A percentile compares a stretch with the other conserved stretches of the same genome.
phyloP scores from a whole-genome alignment of 805 yeast species.

The Cyberlindnera mycetangii region DNA sequence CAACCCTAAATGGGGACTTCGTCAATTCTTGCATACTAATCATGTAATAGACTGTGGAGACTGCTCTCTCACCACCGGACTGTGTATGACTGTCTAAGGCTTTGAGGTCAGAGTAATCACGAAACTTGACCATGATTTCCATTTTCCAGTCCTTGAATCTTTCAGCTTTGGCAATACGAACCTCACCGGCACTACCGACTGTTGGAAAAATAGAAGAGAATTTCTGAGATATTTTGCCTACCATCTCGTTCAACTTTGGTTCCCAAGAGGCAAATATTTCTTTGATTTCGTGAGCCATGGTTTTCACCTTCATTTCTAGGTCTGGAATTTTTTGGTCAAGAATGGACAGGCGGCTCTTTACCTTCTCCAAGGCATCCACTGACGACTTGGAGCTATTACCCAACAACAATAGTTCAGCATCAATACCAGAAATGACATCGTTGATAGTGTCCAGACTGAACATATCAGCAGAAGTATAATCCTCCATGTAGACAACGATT shows the following conservation, averaged over 20 bases:
- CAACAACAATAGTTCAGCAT: slow-evolving; percentile 41
- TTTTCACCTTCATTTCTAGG: slow-evolving; percentile 23
- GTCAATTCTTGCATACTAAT: slow-evolving; percentile 89
- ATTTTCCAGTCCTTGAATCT: slow-evolving; percentile 76
- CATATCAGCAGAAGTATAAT: slow-evolving; percentile 33
- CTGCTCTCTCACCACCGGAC: slow-evolving; percentile 98
- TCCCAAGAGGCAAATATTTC: slow-evolving; percentile 53
- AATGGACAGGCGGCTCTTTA: slow-evolving; percentile 24
- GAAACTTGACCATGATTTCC: slow-evolving; percentile 79
- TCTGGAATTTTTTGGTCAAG: slow-evolving; percentile 22
- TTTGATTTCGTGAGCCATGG: slow-evolving; percentile 30
- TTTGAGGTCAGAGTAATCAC: slow-evolving; percentile 70
- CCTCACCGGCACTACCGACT: slow-evolving; percentile 88
- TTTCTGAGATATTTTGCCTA: slow-evolving; percentile 53
- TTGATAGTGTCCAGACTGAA: slow-evolving; percentile 39
- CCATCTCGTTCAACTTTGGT: slow-evolving; percentile 51
- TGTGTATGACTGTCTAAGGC: slow-evolving; percentile 83
- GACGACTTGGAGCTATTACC: slow-evolving; percentile 38
- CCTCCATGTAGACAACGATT: slow-evolving; percentile 38
- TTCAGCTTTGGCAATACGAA: slow-evolving; percentile 49
- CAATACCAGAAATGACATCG: slow-evolving; percentile 41
- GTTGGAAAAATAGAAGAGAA: slow-evolving; percentile 65
- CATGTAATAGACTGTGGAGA: slow-evolving; percentile 85
- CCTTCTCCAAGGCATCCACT: slow-evolving; percentile 31
- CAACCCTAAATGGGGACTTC: slow-evolving; percentile 87